Evolutionary conservation across 306 rosid genomes (phyloP).

Genomic region (Amphicarpaea edgeworthii): DNA sequence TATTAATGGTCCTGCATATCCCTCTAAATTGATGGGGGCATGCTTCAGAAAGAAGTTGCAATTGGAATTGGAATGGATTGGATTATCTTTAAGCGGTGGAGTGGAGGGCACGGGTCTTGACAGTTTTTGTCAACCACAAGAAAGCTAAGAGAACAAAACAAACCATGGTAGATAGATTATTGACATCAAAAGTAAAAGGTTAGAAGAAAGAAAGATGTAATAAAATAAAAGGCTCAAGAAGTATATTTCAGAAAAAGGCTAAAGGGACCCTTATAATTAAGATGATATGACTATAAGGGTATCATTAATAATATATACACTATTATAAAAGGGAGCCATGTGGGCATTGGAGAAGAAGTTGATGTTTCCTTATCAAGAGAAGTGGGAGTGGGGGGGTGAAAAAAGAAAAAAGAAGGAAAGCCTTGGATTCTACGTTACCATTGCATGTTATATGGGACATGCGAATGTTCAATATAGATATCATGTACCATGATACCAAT

Average conservation of each 20-base stretch:
- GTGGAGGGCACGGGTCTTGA: constrained; percentile 38
- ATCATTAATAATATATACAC: constrained; percentile 7
- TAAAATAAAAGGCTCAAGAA: constrained; percentile 18
- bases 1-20: neutral
- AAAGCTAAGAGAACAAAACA: constrained; percentile 41
- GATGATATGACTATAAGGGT: constrained; percentile 33
- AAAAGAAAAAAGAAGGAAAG: constrained; percentile 23
- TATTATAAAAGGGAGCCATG: constrained; percentile 44
- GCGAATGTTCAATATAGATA: constrained; percentile 24
- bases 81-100: constrained; percentile 42
- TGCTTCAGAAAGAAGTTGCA: constrained; percentile 40
- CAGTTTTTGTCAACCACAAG: constrained; percentile 51
- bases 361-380: constrained; percentile 37
- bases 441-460: constrained; percentile 44
- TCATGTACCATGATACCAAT: constrained; percentile 43
- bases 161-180: constrained; percentile 30
- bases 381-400: neutral
- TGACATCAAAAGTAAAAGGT: constrained; percentile 45
- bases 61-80: constrained; percentile 38
- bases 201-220: constrained; percentile 16
- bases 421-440: constrained; percentile 66
- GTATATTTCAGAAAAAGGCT: constrained; percentile 34
- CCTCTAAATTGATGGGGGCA: constrained; percentile 5
- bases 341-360: constrained; percentile 44
- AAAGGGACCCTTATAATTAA: constrained; percentile 31